These are phyloP conservation scores for Penicillium sp. DNA, from an alignment of 2,329 filamentous ascomycete genomes.

Conservation along the genomic window DNA sequence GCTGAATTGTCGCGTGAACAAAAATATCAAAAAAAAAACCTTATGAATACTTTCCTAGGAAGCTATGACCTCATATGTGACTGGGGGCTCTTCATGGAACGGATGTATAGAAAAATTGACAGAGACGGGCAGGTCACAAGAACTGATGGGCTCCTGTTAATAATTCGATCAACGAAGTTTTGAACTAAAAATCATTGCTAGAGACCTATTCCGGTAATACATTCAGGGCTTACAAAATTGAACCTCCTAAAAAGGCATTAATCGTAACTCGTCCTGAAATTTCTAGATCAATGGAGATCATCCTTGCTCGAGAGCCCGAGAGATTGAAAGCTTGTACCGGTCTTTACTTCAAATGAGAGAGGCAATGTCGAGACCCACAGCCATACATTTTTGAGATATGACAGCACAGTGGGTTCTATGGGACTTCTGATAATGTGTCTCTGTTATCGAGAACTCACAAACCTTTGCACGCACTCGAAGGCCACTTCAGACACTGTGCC, in stretches of 20 bases:
- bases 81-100: too few species aligned
- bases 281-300: slow-evolving; percentile 22
- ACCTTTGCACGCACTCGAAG: not conserved
- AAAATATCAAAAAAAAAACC: too few species aligned
- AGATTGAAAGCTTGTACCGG: slow-evolving; percentile 24
- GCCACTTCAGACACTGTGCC: not conserved
- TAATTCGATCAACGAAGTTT: not conserved
- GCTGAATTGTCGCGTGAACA: too few species aligned
- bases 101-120: too few species aligned
- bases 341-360: not conserved
- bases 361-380: not conserved
- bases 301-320: slow-evolving; percentile 24
- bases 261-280: slow-evolving; percentile 26
- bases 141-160: not conserved
- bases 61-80: too few species aligned
- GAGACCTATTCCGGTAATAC: slow-evolving; percentile 11
- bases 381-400: not conserved
- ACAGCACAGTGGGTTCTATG: not conserved
- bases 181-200: slow-evolving; percentile 1
- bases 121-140: too few species aligned
- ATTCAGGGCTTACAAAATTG: slow-evolving; percentile 17
- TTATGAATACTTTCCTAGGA: too few species aligned
- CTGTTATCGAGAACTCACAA: not conserved
- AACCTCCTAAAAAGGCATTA: slow-evolving; percentile 24
- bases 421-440: too few species aligned